phyloP scores from a whole-genome alignment of 768 basidiomycete genomes.

The Lactifluus piperatus region DNA sequence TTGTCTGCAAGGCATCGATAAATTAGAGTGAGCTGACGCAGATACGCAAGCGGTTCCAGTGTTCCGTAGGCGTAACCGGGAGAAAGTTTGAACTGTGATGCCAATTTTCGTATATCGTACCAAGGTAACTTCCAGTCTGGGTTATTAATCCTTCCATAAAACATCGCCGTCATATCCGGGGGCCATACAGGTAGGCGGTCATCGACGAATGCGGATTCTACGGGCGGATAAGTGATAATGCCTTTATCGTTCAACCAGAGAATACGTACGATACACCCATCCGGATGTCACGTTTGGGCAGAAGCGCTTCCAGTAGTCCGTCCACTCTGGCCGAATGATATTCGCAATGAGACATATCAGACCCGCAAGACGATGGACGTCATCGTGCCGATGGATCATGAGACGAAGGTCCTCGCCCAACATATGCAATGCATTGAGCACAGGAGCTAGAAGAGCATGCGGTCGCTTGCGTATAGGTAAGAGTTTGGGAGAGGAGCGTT shows the following conservation, averaged over 20 bases:
- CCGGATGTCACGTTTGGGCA: slow-evolving; percentile 51
- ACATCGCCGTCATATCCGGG: slow-evolving; percentile 61
- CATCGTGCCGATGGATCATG: slow-evolving; percentile 44
- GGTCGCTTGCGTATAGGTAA: slow-evolving; percentile 23
- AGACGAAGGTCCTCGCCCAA: slow-evolving; percentile 66
- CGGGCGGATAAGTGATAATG: slow-evolving; percentile 4
- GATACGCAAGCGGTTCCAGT: slow-evolving; percentile 45
- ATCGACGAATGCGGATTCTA: slow-evolving; percentile 39
- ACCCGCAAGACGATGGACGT: slow-evolving; percentile 48
- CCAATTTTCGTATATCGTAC: slow-evolving; percentile 32
- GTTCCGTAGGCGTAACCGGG: slow-evolving; percentile 55
- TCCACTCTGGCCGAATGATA: slow-evolving; percentile 74
- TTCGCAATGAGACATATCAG: slow-evolving; percentile 55
- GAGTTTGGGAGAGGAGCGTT: not conserved
- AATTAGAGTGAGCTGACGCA: slow-evolving; percentile 45
- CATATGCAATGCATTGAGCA: slow-evolving; percentile 70
- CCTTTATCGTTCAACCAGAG: not conserved
- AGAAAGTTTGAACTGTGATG: slow-evolving; percentile 39
- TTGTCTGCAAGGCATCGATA: slow-evolving; percentile 55
- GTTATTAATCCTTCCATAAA: slow-evolving; percentile 47
- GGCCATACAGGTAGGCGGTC: slow-evolving; percentile 72
- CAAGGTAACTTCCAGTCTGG: slow-evolving; percentile 58
- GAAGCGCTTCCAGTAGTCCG: slow-evolving; percentile 85
- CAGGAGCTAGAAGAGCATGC: slow-evolving; percentile 43
- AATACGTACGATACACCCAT: slow-evolving; percentile 37